Base-by-base conservation (phyloP, 148 eudicot genomes). In the Fagopyrum tataricum region DNA sequence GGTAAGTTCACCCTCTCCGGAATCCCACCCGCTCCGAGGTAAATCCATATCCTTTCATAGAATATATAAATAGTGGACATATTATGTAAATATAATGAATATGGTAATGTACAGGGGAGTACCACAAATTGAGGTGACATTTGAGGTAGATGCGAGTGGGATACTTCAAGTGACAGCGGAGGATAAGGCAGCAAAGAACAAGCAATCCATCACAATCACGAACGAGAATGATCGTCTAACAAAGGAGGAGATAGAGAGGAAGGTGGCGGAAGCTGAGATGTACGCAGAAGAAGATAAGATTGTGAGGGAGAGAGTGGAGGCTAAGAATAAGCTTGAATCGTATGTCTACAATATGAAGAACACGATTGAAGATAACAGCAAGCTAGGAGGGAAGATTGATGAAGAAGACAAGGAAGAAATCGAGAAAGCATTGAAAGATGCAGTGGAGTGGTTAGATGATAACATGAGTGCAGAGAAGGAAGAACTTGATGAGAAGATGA, bases 1-100 rank as follows among this genome's bases (percentile, higher is more conserved):
- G 91, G 91, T n/a, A 86, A 86, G 59, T 87, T 90, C 48, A 91
- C 87, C 69, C 82, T 90, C 23, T 79, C 86, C 6, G 95, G 91
- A 58, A 84, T 90, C 31, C 73, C 91, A 21, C 95, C 95, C 61
- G 95, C 95, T 56, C 95, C 95, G 76, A 87, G 95, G 95, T 90
- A 66, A 9, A 44, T 74, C 13, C 61, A 14, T 43, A 2, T 31
- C 0, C 37, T 1, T 31, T 12, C 13, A 7, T 10, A 68, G 44
- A 44, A 10, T n/a, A 44, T 24, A 7, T 46, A 17, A 31, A 18
- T 10, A 31, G 14, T 17, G 4, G 5, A 15, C 26, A 51, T 76
- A 41, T 70, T 15, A 44, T 59, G 14, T 0, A 55, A 44, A 11
- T 75, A n/a, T n/a, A 20, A 76, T 21, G 68, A 13, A 74, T 48